A percentile compares a stretch with the other conserved stretches of the same genome.
Evolutionary conservation across 441 rosid species (phyloP).

Genomic region (Syzygium syzygioides): DNA sequence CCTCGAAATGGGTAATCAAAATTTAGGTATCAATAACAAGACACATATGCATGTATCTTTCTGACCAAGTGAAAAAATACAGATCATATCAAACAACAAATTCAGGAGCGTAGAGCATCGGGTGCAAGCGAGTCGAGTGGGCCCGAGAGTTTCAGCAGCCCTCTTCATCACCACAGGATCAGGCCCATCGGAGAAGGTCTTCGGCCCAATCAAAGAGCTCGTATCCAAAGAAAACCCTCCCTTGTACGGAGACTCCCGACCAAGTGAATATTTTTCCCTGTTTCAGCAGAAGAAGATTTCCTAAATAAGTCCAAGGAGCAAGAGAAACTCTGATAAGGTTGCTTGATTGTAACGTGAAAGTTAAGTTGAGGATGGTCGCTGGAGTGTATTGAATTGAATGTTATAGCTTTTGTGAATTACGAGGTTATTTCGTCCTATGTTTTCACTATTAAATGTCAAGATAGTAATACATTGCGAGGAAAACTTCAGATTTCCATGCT

Average conservation of each 20-base stretch:
- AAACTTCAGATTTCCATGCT: neutral
- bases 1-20: too few species aligned
- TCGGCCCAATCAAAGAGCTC: conserved; percentile 4
- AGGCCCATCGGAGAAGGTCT: neutral
- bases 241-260: neutral
- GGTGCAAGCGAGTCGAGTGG: neutral
- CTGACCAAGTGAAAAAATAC: neutral
- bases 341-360: neutral
- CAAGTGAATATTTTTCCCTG: neutral
- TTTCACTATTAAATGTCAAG: neutral
- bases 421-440: neutral
- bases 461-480: neutral
- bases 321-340: neutral
- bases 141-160: conserved; percentile 3
- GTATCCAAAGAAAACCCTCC: neutral
- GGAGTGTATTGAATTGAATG: neutral
- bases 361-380: neutral
- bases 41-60: neutral
- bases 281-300: neutral
- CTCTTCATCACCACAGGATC: neutral
- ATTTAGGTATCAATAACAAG: neutral
- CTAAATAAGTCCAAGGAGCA: neutral
- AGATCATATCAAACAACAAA: conserved; percentile 2
- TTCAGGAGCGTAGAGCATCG: conserved; percentile 6
- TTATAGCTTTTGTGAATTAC: neutral